A percentile compares a stretch with the other conserved stretches of the same genome.
Conservation (phyloP, 1,284 basidiomycete species). For the Boletus calvinii region DNA sequence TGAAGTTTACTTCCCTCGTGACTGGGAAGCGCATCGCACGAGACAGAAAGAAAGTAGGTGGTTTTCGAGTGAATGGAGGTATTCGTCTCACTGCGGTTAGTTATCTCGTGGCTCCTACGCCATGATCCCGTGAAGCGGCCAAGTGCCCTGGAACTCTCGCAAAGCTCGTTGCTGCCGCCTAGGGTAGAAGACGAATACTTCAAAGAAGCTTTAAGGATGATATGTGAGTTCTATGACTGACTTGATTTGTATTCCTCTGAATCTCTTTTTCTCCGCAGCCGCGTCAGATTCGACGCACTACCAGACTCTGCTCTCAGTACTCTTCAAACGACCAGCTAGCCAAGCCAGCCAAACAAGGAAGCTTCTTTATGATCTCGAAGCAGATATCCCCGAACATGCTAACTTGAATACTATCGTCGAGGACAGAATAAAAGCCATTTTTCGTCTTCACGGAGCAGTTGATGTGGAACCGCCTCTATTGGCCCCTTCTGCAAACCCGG, state of each 20-base stretch:
- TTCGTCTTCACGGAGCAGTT: constrained; percentile 87
- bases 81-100: constrained; percentile 35
- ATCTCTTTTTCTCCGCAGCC: constrained; percentile 39
- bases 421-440: constrained; percentile 74
- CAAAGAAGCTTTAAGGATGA: constrained; percentile 74
- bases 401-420: constrained; percentile 76
- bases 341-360: constrained; percentile 61
- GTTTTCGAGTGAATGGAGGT: neutral
- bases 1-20: constrained; percentile 69
- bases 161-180: constrained; percentile 75
- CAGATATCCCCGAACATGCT: constrained; percentile 70
- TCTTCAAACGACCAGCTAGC: constrained; percentile 63
- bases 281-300: constrained; percentile 73
- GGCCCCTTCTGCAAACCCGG: constrained; percentile 51
- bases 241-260: neutral
- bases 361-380: constrained; percentile 78
- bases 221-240: constrained; percentile 52
- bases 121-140: constrained; percentile 85
- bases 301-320: constrained; percentile 64
- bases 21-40: constrained; percentile 68
- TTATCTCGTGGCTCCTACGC: constrained; percentile 80
- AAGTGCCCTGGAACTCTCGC: constrained; percentile 80
- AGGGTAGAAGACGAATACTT: constrained; percentile 84
- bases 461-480: constrained; percentile 83
- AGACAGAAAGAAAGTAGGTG: constrained; percentile 67